Percentiles rank a stretch among this genome's conserved stretches.
Evolutionary conservation across 2,329 filamentous ascomycete species (phyloP).

Genomic region (Pseudogymnoascus sp.): DNA sequence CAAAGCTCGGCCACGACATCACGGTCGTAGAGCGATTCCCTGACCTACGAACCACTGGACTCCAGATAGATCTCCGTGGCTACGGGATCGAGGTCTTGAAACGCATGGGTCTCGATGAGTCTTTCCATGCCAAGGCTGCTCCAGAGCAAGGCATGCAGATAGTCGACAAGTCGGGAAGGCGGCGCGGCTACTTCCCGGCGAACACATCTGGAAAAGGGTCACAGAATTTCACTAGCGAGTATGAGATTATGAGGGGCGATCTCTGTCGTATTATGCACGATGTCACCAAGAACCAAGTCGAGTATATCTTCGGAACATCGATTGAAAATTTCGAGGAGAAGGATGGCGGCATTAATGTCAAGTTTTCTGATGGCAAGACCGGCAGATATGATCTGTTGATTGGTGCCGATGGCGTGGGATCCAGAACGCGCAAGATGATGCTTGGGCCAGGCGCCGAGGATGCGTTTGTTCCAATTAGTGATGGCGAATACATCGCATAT

Average conservation of each 20-base stretch:
- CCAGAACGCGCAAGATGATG: constrained; percentile 39
- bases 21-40: constrained; percentile 37
- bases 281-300: constrained; percentile 25
- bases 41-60: constrained; percentile 38
- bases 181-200: constrained; percentile 33
- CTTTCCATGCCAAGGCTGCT: constrained; percentile 35
- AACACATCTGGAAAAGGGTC: constrained; percentile 25
- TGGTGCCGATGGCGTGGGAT: constrained; percentile 48
- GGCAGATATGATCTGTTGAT: constrained; percentile 44
- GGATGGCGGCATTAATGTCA: constrained; percentile 29
- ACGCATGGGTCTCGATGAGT: constrained; percentile 43
- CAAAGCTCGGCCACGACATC: constrained; percentile 31
- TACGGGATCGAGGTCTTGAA: constrained; percentile 43
- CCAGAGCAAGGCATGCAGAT: constrained; percentile 41
- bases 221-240: constrained; percentile 35
- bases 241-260: constrained; percentile 39
- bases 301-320: constrained; percentile 30
- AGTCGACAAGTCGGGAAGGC: constrained; percentile 34
- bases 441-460: constrained; percentile 22
- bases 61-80: constrained; percentile 47
- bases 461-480: constrained; percentile 18
- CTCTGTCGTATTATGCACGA: constrained; percentile 34
- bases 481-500: constrained; percentile 29
- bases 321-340: constrained; percentile 24
- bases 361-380: constrained; percentile 36